phyloP scores from a whole-genome alignment of 495 filamentous ascomycete genomes.

The Penicillium macrosclerotiorum region DNA sequence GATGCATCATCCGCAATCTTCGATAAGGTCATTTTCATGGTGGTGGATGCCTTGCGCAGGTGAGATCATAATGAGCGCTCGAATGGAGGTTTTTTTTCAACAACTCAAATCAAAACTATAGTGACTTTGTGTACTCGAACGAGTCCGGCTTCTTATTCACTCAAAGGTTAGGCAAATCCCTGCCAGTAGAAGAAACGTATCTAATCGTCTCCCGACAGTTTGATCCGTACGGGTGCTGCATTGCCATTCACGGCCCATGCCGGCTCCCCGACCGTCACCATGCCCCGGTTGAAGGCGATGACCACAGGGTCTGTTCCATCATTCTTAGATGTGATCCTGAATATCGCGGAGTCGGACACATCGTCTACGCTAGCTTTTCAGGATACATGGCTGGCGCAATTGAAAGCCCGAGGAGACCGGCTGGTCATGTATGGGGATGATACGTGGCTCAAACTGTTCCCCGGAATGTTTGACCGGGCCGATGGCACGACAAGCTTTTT shows the following conservation, averaged over 20 bases:
- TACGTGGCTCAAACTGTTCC: conserved; percentile 97
- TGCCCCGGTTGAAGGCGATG: conserved; percentile 96
- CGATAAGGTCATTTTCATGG: conserved; percentile 93
- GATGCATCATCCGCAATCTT: conserved; percentile 58
- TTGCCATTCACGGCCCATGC: conserved; percentile 95
- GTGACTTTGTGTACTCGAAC: conserved; percentile 89
- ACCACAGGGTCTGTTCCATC: conserved; percentile 95
- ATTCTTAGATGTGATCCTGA: conserved; percentile 95
- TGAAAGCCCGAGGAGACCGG: conserved; percentile 72
- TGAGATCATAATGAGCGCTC: conserved; percentile 31
- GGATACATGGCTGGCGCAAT: conserved; percentile 93
- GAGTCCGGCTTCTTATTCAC: conserved; percentile 84
- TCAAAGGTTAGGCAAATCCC: conserved; percentile 63
- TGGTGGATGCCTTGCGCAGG: conserved; percentile 92
- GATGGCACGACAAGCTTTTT: conserved; percentile 98
- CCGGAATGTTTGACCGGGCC: conserved; percentile 73
- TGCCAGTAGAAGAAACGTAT: background rate
- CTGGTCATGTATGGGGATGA: conserved; percentile 97
- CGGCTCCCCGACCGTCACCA: conserved; percentile 94
- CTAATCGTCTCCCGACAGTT: conserved; percentile 45
- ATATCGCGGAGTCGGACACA: conserved; percentile 92
- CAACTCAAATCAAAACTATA: conserved; percentile 38
- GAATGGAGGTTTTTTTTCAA: background rate
- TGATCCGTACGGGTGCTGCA: conserved; percentile 79
- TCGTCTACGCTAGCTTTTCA: conserved; percentile 79